A percentile compares a stretch with the other conserved stretches of the same genome.
Evolutionary conservation across 495 filamentous ascomycete genomes (phyloP).

Genomic region (Aspergillus steynii): DNA sequence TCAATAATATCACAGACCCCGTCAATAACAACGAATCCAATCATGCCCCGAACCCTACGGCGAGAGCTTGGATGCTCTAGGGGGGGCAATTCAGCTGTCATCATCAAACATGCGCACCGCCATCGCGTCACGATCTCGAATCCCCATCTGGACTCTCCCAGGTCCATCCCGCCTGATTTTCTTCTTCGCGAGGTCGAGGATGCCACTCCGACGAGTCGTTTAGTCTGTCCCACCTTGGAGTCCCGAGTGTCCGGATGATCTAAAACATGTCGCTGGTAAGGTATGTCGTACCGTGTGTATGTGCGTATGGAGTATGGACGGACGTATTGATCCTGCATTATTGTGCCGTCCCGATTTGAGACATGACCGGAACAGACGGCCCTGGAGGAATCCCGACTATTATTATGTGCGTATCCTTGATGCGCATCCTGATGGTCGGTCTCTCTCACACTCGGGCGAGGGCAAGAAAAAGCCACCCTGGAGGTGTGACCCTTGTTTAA

Average conservation of each 20-base stretch:
- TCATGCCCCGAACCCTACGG: conserved; percentile 1
- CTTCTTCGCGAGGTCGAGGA: conserved; percentile 4
- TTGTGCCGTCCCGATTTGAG: conserved; percentile 1
- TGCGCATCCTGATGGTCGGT: no score
- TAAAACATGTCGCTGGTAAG: conserved; percentile 18
- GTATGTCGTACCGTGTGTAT: conserved; percentile 3
- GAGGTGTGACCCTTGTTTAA: no score
- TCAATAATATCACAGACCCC: neutral
- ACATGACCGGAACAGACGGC: neutral
- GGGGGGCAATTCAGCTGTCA: conserved; percentile 12
- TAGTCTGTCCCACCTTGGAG: conserved; percentile 20
- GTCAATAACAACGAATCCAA: neutral
- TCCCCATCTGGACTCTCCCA: no score
- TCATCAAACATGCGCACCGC: neutral
- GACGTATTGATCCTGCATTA: neutral
- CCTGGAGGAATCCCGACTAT: no score
- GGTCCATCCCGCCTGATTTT: no score
- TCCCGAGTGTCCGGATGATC: conserved; percentile 29
- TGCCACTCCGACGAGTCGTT: conserved; percentile 17
- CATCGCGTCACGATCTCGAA: no score
- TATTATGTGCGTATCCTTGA: no score
- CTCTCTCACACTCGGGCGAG: no score
- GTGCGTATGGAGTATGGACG: neutral
- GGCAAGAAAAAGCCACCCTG: no score
- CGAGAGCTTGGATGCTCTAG: neutral